Base-by-base conservation (phyloP, 345 rosid genomes). In the Pseudoturritis turrita region DNA sequence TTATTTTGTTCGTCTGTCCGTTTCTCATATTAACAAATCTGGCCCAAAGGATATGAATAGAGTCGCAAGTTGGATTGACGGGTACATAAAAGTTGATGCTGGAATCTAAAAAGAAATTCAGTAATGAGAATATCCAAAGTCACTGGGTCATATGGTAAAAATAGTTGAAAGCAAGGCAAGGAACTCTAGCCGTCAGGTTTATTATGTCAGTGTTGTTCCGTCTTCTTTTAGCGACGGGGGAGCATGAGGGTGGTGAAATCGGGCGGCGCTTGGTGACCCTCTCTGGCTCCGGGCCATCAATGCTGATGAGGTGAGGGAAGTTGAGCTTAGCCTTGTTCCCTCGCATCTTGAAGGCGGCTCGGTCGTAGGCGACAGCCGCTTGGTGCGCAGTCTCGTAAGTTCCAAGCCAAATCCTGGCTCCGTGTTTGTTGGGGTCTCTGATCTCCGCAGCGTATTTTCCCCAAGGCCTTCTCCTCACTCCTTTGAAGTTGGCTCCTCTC, bases 321-420 rank as follows among this genome's bases (percentile, higher is more conserved):
- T 61, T 75, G 23, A 75, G 79, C 47, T 68, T 68, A 23, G 79
- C 74, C 56, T 61, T 75, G 6, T 57, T 47, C 4, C 79, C 74
- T 0, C 64, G 54, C 74, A 68, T 28, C 63, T 55, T 22, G 41
- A 76, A 76, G 17, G 79, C 71, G 0, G 79, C 71, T 55, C 62
- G 64, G 19, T 75, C 74, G 17, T 68, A 68, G 11, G 79, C 79
- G 3, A 63, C 14, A 12, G 80, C 80, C 0, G 76, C 76, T 13
- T 76, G 72, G 67, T 62, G 47, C 1, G 78, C 70, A 1, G 63
- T 80, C 74, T 62, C 68, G 23, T 77, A 71, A 4, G 83, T 79
- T n/a, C 85, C 80, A 0, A 82, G 83, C 83, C 86, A 82, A 12
- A 47, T 37, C 55, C 83, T 77, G 4, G 79, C 73, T 1, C 86